A percentile compares a stretch with the other conserved stretches of the same genome.
phyloP scores from a whole-genome alignment of 2,329 filamentous ascomycete genomes.

The Chaetomium strumarium region DNA sequence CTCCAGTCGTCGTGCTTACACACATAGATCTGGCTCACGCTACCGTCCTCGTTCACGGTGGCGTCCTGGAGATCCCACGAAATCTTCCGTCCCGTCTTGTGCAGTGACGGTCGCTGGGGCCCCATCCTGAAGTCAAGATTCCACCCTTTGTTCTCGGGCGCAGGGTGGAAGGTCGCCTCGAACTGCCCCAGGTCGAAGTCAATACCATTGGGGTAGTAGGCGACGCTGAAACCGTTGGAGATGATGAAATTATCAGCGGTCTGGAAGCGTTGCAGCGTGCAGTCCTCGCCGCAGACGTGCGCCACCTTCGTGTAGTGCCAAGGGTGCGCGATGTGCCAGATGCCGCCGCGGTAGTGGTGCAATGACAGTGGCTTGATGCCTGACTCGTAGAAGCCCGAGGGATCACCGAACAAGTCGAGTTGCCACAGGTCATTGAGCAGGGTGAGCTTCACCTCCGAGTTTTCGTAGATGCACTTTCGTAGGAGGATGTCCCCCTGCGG shows the following conservation, averaged over 20 bases:
- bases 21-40: conserved; percentile 48
- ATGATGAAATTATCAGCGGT: conserved; percentile 49
- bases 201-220: conserved; percentile 48
- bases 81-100: conserved; percentile 29
- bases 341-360: conserved; percentile 58
- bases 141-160: conserved; percentile 30
- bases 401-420: conserved; percentile 54
- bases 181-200: conserved; percentile 31
- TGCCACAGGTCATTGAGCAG: conserved; percentile 54
- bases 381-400: conserved; percentile 59
- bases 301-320: conserved; percentile 52
- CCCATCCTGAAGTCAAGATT: conserved; percentile 30
- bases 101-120: conserved; percentile 28
- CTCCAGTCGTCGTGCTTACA: conserved; percentile 47
- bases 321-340: conserved; percentile 50
- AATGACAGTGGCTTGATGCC: conserved; percentile 55
- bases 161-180: conserved; percentile 30
- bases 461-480: conserved; percentile 58
- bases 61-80: conserved; percentile 46
- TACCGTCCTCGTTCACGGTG: conserved; percentile 38
- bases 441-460: conserved; percentile 53
- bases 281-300: conserved; percentile 55
- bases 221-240: conserved; percentile 55
- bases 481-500: conserved; percentile 57
- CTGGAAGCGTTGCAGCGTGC: conserved; percentile 53